Evolutionary conservation across 257 asterid species (phyloP).

Genomic region (Salvia hispanica): DNA sequence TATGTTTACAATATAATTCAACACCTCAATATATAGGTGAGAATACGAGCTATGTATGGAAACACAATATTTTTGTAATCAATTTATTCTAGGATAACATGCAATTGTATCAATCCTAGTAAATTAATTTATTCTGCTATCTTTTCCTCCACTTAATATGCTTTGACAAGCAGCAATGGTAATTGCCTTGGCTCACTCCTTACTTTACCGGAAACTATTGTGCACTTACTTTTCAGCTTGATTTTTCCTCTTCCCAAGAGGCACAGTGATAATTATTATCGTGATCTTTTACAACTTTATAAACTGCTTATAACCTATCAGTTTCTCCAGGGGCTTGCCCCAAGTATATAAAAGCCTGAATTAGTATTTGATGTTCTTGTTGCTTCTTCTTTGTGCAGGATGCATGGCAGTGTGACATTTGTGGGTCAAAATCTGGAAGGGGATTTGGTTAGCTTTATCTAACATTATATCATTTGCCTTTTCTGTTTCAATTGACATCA

Average conservation of each 20-base stretch:
- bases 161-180: constrained; percentile 62
- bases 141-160: too few relatives aligned
- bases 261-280: background rate
- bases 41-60: too few relatives aligned
- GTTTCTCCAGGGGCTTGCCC: background rate
- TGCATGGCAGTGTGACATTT: constrained; percentile 96
- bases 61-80: too few relatives aligned
- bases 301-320: constrained; percentile 7
- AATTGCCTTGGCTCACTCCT: constrained; percentile 33
- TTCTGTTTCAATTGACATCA: constrained; percentile 6
- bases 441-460: constrained; percentile 80
- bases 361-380: constrained; percentile 23
- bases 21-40: too few relatives aligned
- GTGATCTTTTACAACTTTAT: constrained; percentile 15
- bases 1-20: too few relatives aligned
- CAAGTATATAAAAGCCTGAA: constrained; percentile 22
- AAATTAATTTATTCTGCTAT: too few relatives aligned
- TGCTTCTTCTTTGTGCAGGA: constrained; percentile 54
- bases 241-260: constrained; percentile 10
- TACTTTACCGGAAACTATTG: background rate
- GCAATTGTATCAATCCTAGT: too few relatives aligned
- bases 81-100: too few relatives aligned
- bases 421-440: constrained; percentile 97
- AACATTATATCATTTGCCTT: constrained; percentile 18
- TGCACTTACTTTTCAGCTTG: background rate